phyloP scores from a whole-genome alignment of 2,329 filamentous ascomycete genomes.

The Trichoderma polysporum region DNA sequence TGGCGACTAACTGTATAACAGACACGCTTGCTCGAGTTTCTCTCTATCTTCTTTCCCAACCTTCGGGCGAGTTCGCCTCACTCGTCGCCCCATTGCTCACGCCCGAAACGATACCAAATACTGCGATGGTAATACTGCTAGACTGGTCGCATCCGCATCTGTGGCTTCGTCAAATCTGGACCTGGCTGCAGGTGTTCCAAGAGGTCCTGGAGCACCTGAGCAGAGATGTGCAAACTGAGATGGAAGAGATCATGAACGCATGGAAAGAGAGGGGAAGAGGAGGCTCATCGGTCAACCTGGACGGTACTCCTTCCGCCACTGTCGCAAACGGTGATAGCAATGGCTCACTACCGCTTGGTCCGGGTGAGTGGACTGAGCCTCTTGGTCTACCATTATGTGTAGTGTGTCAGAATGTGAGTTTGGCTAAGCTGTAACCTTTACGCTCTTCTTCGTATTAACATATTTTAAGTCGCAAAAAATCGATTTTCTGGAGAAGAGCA shows the following conservation, averaged over 20 bases:
- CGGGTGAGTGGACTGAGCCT: constrained; percentile 90
- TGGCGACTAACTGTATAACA: constrained; percentile 39
- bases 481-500: constrained; percentile 82
- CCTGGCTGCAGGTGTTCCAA: constrained; percentile 84
- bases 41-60: constrained; percentile 82
- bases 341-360: constrained; percentile 73
- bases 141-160: constrained; percentile 94
- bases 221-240: constrained; percentile 72
- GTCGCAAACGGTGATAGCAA: constrained; percentile 58
- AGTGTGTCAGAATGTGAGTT: constrained; percentile 86
- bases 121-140: constrained; percentile 83
- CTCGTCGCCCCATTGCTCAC: constrained; percentile 83
- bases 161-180: constrained; percentile 84
- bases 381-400: constrained; percentile 85
- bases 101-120: constrained; percentile 79
- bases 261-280: constrained; percentile 76
- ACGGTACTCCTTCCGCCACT: constrained; percentile 59
- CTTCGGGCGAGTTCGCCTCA: constrained; percentile 77
- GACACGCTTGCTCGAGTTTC: constrained; percentile 89
- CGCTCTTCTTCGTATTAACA: constrained; percentile 22
- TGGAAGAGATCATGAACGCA: constrained; percentile 80
- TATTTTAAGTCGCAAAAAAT: constrained; percentile 76
- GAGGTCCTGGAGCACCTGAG: constrained; percentile 73
- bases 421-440: neutral
- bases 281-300: constrained; percentile 60